A percentile compares a stretch with the other conserved stretches of the same genome.
These are phyloP conservation scores for Kazachstania martiniae DNA, from an alignment of 805 yeast species.

Conservation along the genomic window DNA sequence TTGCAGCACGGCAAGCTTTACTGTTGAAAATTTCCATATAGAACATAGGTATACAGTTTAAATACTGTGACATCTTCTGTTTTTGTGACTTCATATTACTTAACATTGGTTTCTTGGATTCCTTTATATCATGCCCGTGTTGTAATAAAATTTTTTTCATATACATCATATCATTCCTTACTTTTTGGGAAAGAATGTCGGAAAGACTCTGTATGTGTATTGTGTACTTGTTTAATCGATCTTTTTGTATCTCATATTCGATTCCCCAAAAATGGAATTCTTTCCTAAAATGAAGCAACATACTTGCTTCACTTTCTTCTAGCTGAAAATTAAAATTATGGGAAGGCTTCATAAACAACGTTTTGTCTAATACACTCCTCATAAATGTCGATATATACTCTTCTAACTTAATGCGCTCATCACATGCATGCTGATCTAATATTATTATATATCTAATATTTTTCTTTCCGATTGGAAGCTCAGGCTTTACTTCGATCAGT, in stretches of 20 bases:
- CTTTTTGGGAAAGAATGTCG: slow-evolving; percentile 27
- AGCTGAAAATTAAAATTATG: slow-evolving; percentile 10
- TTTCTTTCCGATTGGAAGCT: too few species aligned
- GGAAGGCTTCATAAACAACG: slow-evolving; percentile 6
- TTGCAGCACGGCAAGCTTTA: slow-evolving; percentile 56
- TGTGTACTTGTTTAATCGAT: not conserved
- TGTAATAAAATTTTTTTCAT: slow-evolving; percentile 33
- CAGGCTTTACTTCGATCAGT: too few species aligned
- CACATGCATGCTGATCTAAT: slow-evolving; percentile 80
- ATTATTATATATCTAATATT: too few species aligned
- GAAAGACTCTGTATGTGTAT: slow-evolving; percentile 38
- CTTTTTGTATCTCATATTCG: slow-evolving; percentile 6
- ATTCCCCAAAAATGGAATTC: slow-evolving; percentile 39
- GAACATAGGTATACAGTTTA: slow-evolving; percentile 39
- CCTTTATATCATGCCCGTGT: slow-evolving; percentile 34
- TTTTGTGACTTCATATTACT: not conserved
- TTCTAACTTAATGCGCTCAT: slow-evolving; percentile 64
- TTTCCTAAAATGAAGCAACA: slow-evolving; percentile 21
- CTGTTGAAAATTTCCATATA: slow-evolving; percentile 43
- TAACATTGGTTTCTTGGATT: slow-evolving; percentile 15
- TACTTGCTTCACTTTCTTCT: slow-evolving; percentile 24
- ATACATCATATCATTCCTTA: slow-evolving; percentile 19
- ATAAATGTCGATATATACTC: slow-evolving; percentile 31
- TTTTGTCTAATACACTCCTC: slow-evolving; percentile 16
- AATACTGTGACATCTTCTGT: slow-evolving; percentile 3